phyloP scores from a whole-genome alignment of 192 early-diverging fungal genomes.

The Chytriomyces confervae region DNA sequence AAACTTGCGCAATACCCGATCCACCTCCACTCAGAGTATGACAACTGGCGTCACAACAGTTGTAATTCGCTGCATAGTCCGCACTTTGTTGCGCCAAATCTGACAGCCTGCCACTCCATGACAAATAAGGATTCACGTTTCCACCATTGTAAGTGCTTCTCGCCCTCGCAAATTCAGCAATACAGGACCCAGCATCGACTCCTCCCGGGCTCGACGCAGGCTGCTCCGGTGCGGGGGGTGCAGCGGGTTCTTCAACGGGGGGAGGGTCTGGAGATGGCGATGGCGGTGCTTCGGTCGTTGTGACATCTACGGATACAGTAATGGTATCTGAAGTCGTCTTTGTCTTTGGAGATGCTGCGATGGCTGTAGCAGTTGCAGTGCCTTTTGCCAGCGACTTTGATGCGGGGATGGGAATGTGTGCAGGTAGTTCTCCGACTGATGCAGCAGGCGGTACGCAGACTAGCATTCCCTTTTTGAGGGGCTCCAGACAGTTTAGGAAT shows the following conservation, averaged over 20 bases:
- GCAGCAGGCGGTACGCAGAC: not conserved
- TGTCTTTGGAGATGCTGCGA: not conserved
- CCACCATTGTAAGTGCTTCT: not conserved
- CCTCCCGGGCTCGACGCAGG: not conserved
- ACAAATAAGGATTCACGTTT: not conserved
- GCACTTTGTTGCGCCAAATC: slow-evolving; percentile 2
- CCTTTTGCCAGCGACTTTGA: not conserved
- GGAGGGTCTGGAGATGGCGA: not conserved
- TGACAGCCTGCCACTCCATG: slow-evolving; percentile 11
- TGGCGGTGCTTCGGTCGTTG: not conserved
- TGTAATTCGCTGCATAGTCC: slow-evolving; percentile 5
- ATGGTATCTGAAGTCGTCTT: not conserved
- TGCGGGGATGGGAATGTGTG: not conserved
- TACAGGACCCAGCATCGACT: slow-evolving; percentile 11
- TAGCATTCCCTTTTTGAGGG: not conserved
- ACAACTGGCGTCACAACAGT: slow-evolving; percentile 25
- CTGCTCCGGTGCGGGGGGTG: not conserved
- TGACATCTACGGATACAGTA: not conserved
- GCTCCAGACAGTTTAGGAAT: not conserved
- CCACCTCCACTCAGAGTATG: slow-evolving; percentile 10
- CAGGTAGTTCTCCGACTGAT: not conserved
- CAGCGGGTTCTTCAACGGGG: not conserved
- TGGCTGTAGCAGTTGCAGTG: not conserved
- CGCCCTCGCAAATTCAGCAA: slow-evolving; percentile 1
- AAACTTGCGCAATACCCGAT: slow-evolving; percentile 20